Evolutionary conservation across 1,284 basidiomycete genomes (phyloP).

Genomic region (Heterobasidion irregulare): DNA sequence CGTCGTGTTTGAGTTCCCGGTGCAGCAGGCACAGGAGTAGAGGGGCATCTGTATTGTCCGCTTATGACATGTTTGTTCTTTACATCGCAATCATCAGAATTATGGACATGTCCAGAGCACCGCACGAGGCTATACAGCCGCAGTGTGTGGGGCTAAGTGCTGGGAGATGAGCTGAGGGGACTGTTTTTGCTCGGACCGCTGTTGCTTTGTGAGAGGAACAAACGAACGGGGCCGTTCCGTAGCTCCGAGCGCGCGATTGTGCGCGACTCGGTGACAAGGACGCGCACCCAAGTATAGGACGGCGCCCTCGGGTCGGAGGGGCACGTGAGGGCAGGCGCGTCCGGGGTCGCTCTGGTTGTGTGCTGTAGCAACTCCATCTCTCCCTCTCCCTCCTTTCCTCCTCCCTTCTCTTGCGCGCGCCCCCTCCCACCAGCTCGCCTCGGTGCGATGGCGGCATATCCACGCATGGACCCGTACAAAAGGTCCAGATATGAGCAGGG

Average conservation of each 20-base stretch:
- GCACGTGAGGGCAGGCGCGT: neutral
- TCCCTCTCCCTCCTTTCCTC: constrained; percentile 10
- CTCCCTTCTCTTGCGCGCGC: constrained; percentile 8
- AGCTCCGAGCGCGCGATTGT: neutral
- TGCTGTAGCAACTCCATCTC: neutral
- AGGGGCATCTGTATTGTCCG: constrained; percentile 10
- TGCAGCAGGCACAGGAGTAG: constrained; percentile 53
- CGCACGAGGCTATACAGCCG: neutral
- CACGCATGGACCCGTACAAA: constrained; percentile 52
- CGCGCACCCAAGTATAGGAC: neutral
- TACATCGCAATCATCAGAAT: constrained; percentile 21
- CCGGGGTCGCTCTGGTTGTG: neutral
- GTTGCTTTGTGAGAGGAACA: too few species aligned
- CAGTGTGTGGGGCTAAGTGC: neutral
- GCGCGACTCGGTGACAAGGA: neutral
- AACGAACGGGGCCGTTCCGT: too few species aligned
- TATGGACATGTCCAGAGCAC: constrained; percentile 18
- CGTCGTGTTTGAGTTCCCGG: constrained; percentile 85
- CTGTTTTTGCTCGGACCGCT: neutral
- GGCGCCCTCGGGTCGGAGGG: neutral
- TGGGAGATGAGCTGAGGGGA: neutral
- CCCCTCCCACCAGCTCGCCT: constrained; percentile 14
- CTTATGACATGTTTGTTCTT: constrained; percentile 21
- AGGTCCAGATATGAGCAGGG: constrained; percentile 66
- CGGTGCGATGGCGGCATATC: constrained; percentile 24